Percentiles rank a stretch among this genome's conserved stretches.
These are phyloP conservation scores for Rubus idaeus DNA, from an alignment of 306 rosid genomes.

Conservation along the genomic window DNA sequence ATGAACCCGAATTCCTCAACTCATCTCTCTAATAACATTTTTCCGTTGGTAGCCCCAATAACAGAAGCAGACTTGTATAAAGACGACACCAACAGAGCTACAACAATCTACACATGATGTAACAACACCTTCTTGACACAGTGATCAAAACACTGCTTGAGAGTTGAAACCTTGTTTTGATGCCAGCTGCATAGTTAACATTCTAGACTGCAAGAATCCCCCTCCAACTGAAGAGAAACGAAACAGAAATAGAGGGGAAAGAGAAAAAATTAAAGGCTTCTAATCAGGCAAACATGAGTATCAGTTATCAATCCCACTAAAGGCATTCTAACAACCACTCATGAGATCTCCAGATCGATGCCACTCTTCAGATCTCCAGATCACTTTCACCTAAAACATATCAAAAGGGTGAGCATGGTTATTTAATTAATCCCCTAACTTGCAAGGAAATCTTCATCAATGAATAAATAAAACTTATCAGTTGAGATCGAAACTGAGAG, in stretches of 20 bases:
- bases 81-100: neutral
- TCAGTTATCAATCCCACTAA: slow-evolving; percentile 10
- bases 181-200: neutral
- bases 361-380: neutral
- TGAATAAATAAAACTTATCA: neutral
- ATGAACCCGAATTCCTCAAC: neutral
- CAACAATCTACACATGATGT: neutral
- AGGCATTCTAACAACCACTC: neutral
- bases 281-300: neutral
- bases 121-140: neutral
- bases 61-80: neutral
- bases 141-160: neutral
- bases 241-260: neutral
- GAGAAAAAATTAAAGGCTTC: neutral
- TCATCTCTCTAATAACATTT: neutral
- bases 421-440: neutral
- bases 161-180: neutral
- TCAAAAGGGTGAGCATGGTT: slow-evolving; percentile 5
- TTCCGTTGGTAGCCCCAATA: neutral
- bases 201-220: neutral
- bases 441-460: neutral
- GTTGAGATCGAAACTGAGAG: neutral
- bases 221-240: neutral
- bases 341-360: neutral
- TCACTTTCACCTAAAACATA: slow-evolving; percentile 9